phyloP scores from a whole-genome alignment of 2,329 filamentous ascomycete species.

The Coniochaeta hoffmannii region DNA sequence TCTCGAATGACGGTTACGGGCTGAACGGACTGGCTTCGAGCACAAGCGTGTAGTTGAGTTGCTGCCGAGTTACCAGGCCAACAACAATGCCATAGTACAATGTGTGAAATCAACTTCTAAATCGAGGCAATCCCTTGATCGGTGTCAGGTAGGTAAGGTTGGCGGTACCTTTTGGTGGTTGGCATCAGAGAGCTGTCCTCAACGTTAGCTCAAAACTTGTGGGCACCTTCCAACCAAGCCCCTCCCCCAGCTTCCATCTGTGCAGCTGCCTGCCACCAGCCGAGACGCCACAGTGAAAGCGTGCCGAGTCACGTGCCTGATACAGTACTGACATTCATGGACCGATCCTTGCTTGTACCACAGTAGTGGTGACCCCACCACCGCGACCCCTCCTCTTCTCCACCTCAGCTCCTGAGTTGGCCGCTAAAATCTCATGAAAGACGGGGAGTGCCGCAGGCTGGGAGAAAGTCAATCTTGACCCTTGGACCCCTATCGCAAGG shows the following conservation, averaged over 20 bases:
- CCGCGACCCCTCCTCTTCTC: no score
- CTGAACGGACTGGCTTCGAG: background rate
- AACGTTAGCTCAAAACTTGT: slow-evolving; percentile 2
- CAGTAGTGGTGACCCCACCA: no score
- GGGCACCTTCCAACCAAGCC: background rate
- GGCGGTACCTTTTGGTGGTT: background rate
- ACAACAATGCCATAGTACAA: background rate
- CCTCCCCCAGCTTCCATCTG: background rate
- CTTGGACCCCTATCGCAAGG: background rate
- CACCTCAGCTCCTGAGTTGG: background rate
- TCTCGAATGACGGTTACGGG: background rate
- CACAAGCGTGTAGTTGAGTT: background rate
- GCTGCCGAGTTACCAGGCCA: background rate
- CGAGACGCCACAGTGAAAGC: background rate
- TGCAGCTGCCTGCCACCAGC: background rate
- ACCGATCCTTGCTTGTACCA: no score
- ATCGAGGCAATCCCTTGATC: background rate
- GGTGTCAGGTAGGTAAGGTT: background rate
- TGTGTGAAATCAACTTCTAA: background rate
- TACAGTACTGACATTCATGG: no score
- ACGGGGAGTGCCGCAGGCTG: background rate
- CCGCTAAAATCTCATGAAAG: background rate
- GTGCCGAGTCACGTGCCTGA: background rate
- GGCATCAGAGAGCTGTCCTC: slow-evolving; percentile 3
- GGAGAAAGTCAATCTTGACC: background rate